phyloP scores from a whole-genome alignment of 495 filamentous ascomycete genomes.

The Penicillium antarcticum region DNA sequence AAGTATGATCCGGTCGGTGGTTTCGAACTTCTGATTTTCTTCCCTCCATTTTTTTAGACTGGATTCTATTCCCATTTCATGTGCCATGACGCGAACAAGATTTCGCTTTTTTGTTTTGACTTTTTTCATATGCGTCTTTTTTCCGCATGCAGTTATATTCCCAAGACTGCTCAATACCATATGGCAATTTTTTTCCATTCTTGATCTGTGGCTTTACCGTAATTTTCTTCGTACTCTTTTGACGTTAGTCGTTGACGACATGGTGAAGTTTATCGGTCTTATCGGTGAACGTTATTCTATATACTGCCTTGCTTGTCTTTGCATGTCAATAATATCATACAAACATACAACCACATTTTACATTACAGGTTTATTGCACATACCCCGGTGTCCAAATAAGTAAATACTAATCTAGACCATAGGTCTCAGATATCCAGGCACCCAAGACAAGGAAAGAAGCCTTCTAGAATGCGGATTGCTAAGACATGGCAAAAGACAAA shows the following conservation, averaged over 20 bases:
- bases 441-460: no score
- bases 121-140: not conserved
- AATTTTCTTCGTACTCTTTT: not conserved
- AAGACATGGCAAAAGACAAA: no score
- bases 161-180: constrained; percentile 4
- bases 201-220: not conserved
- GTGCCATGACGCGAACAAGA: constrained; percentile 11
- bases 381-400: no score
- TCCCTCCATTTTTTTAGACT: constrained; percentile 13
- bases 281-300: no score
- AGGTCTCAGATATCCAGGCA: no score
- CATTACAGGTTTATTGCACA: no score
- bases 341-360: no score
- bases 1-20: not conserved
- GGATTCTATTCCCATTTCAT: constrained; percentile 10
- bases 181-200: not conserved
- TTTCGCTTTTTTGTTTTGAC: not conserved
- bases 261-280: not conserved
- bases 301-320: no score
- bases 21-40: not conserved
- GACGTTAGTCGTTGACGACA: constrained; percentile 1
- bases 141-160: constrained; percentile 8
- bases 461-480: no score
- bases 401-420: no score
- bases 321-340: no score